A percentile compares a stretch with the other conserved stretches of the same genome.
phyloP scores from a whole-genome alignment of 2,329 filamentous ascomycete genomes.

The Ophiostoma australiae region DNA sequence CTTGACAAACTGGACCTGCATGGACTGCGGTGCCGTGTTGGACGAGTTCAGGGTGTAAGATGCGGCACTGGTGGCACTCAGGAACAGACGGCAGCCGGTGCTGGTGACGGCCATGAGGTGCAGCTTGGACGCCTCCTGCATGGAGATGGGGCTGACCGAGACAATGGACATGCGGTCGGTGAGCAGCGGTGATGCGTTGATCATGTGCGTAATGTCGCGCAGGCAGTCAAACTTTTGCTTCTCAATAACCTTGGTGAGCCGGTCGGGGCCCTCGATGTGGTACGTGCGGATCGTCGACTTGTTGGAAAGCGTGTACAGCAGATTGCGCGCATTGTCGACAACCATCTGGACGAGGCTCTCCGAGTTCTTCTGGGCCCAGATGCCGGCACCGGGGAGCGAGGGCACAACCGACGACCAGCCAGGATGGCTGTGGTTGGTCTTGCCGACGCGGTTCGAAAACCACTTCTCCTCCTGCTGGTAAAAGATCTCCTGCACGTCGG shows the following conservation, averaged over 20 bases:
- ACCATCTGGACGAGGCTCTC: conserved; percentile 74
- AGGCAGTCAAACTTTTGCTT: conserved; percentile 58
- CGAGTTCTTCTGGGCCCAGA: conserved; percentile 47
- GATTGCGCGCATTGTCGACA: conserved; percentile 79
- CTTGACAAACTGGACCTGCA: conserved; percentile 96
- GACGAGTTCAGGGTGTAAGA: conserved; percentile 59
- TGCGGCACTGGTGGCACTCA: conserved; percentile 79
- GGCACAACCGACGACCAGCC: conserved; percentile 64
- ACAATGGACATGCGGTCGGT: conserved; percentile 67
- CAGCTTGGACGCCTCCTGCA: conserved; percentile 71
- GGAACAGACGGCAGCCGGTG: conserved; percentile 84
- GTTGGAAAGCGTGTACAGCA: conserved; percentile 87
- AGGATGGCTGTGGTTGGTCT: conserved; percentile 78
- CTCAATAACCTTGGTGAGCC: conserved; percentile 59
- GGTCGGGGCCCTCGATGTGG: conserved; percentile 66
- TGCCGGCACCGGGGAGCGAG: conserved; percentile 39
- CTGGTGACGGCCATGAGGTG: conserved; percentile 87
- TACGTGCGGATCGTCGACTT: conserved; percentile 87
- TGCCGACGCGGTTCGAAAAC: conserved; percentile 85
- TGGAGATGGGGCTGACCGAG: conserved; percentile 78
- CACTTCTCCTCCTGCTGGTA: conserved; percentile 97
- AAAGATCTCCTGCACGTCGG: conserved; percentile 87
- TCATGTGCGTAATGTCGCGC: conserved; percentile 79
- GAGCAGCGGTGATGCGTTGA: conserved; percentile 66
- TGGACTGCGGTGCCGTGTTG: conserved; percentile 73